Evolutionary conservation across 2,329 filamentous ascomycete species (phyloP).

Genomic region (Emmonsiellopsis sp.): DNA sequence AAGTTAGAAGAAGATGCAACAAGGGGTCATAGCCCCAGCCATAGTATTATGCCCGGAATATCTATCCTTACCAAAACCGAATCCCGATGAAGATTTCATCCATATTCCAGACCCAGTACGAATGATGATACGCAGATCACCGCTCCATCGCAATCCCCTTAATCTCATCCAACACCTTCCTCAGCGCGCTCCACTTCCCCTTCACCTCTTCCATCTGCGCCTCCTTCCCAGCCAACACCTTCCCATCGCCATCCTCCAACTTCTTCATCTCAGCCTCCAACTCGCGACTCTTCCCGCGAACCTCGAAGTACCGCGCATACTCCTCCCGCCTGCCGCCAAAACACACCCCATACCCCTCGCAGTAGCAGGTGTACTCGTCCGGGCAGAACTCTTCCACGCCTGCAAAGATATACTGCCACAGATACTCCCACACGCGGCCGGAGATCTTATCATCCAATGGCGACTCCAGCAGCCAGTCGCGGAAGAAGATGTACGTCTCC

Average conservation of each 20-base stretch:
- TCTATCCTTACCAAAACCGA: too few relatives aligned
- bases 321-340: slow-evolving; percentile 29
- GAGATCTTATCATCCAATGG: slow-evolving; percentile 45
- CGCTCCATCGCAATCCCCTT: not conserved
- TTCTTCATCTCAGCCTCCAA: slow-evolving; percentile 36
- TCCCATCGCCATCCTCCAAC: slow-evolving; percentile 6
- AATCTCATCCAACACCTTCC: not conserved
- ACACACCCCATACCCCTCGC: slow-evolving; percentile 54
- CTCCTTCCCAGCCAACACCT: not conserved
- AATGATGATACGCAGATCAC: not conserved
- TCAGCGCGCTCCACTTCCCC: not conserved
- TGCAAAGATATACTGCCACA: slow-evolving; percentile 54
- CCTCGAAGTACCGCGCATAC: not conserved
- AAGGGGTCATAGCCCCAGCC: too few relatives aligned
- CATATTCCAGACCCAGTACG: not conserved
- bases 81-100: not conserved
- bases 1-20: too few relatives aligned
- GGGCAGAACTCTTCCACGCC: slow-evolving; percentile 35
- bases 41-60: too few relatives aligned
- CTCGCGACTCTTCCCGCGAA: not conserved
- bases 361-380: slow-evolving; percentile 49
- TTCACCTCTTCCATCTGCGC: not conserved
- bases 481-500: slow-evolving; percentile 45
- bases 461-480: slow-evolving; percentile 51
- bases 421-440: slow-evolving; percentile 52